Evolutionary conservation across 73 alveolate species (phyloP).

Genomic region (Paramecium sexaurelia): DNA sequence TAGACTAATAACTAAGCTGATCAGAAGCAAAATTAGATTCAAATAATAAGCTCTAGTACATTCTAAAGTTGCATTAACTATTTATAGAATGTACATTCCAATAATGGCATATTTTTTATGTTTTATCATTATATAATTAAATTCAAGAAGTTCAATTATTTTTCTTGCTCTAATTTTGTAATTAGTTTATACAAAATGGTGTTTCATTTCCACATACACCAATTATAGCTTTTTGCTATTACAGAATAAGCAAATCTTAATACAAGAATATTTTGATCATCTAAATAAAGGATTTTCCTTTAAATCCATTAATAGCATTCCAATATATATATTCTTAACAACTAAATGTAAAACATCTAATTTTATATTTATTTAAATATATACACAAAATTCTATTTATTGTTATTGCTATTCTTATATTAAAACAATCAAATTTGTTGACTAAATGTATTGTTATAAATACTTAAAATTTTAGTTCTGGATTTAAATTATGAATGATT

Average conservation of each 20-base stretch:
- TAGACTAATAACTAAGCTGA: not conserved
- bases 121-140: not conserved
- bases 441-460: too few species aligned
- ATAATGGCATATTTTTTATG: slow-evolving; percentile 10
- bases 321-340: too few species aligned
- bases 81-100: not conserved
- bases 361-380: too few species aligned
- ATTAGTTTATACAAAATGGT: not conserved
- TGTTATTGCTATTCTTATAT: too few species aligned
- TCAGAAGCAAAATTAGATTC: not conserved
- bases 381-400: too few species aligned
- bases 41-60: not conserved
- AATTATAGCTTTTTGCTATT: not conserved
- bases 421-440: too few species aligned
- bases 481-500: too few species aligned
- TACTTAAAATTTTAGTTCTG: too few species aligned
- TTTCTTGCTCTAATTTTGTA: not conserved
- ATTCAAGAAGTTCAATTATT: not conserved
- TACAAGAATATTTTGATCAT: not conserved
- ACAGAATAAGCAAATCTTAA: not conserved
- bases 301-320: too few species aligned
- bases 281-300: not conserved
- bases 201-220: not conserved
- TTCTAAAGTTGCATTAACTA: not conserved
- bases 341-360: too few species aligned